Percentiles rank a stretch among this genome's conserved stretches.
These are phyloP conservation scores for Rhodotorula sp. DNA, from an alignment of 1,284 basidiomycete genomes.

Conservation along the genomic window DNA sequence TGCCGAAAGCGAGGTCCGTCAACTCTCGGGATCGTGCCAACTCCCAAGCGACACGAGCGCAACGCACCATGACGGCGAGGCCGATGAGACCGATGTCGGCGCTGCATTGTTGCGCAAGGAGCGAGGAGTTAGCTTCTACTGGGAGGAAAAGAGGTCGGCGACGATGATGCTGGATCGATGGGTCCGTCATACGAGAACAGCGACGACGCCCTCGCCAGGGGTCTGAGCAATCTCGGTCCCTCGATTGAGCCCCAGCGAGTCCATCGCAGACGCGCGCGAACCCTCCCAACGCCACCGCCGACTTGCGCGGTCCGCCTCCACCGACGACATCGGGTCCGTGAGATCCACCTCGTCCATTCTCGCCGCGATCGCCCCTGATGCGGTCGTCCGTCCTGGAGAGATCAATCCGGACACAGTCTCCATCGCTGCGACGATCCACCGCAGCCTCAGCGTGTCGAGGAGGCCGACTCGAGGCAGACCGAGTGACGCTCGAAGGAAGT, in stretches of 20 bases:
- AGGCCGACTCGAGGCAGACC: constrained; percentile 1
- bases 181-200: not conserved
- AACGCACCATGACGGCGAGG: constrained; percentile 82
- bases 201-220: not conserved
- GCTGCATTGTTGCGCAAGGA: constrained; percentile 50
- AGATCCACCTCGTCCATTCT: no score
- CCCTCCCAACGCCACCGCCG: no score
- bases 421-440: no score
- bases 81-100: constrained; percentile 92
- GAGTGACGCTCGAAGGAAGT: not conserved
- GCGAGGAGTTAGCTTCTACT: not conserved
- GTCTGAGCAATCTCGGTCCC: no score
- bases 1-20: not conserved
- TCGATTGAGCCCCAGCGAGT: no score
- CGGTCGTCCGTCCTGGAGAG: no score
- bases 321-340: no score
- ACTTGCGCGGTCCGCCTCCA: no score
- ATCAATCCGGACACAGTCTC: no score
- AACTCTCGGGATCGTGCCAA: constrained; percentile 4
- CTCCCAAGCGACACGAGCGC: not conserved
- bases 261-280: no score
- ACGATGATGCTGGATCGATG: constrained; percentile 1
- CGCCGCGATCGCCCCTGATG: no score
- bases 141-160: not conserved
- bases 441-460: no score